These are phyloP conservation scores for Nicotiana tomentosiformis DNA, from an alignment of 257 asterid species.

Conservation along the genomic window DNA sequence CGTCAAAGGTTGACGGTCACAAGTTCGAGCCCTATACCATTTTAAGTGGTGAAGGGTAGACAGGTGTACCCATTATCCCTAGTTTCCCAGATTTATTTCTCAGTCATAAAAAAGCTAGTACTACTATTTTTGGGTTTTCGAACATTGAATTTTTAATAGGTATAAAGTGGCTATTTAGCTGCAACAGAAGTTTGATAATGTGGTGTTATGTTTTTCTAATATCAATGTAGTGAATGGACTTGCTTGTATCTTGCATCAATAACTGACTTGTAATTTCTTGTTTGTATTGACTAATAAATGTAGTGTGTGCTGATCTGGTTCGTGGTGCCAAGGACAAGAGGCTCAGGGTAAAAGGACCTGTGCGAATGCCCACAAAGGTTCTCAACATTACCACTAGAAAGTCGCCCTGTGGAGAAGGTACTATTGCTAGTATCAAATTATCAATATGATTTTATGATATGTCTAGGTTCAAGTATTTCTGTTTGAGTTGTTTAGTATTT, in stretches of 20 bases:
- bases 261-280: neutral
- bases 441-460: neutral
- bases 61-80: no score
- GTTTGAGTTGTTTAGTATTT: neutral
- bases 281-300: neutral
- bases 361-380: slow-evolving; percentile 69
- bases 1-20: no score
- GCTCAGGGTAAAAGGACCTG: slow-evolving; percentile 66
- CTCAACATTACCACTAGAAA: slow-evolving; percentile 64
- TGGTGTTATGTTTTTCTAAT: neutral
- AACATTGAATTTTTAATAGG: neutral
- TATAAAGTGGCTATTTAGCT: neutral
- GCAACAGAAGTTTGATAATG: neutral
- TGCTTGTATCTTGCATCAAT: neutral
- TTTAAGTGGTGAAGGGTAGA: no score
- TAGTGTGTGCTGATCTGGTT: slow-evolving; percentile 44
- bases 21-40: no score
- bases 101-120: no score
- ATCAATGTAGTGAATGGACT: neutral
- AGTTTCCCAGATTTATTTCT: no score
- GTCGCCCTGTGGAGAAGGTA: slow-evolving; percentile 73
- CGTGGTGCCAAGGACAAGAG: slow-evolving; percentile 68
- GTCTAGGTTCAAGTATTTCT: neutral
- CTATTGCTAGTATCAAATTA: neutral
- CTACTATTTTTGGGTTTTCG: neutral